Base-by-base conservation (phyloP, 768 basidiomycete species). In the Trichaptum fuscoviolaceum region DNA sequence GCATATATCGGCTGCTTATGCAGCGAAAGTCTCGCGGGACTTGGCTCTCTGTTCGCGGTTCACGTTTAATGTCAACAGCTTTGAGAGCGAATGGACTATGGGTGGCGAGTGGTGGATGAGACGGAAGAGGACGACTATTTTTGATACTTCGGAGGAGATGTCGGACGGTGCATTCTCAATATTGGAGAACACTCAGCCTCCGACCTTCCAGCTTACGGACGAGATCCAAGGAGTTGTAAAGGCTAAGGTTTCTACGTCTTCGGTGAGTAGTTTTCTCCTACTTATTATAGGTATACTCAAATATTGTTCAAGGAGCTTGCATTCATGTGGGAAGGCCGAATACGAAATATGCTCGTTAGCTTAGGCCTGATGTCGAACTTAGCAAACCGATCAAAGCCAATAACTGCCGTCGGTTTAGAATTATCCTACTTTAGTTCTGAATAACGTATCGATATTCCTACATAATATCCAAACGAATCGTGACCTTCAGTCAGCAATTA, bases 81-180 rank as follows among this genome's bases (percentile, higher is more conserved):
- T 95, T 76, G 94, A 96, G 70, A 95, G 93, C 76, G 96, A 98
- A 75, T 91, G 95, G 90, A 90, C 93, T 10, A 85, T 98, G 80
- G 96, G 96, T 2, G 90, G 92, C 0, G 96, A 98, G 75, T 97
- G 94, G 93, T 97, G 94, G 95, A 84, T 95, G 74, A 85, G 94
- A 24, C 84, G 87, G 5, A 77, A 76, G 23, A 71, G 76, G 15
- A 75, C 77, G 64, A 68, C 73, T 8, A 63, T 64, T 35, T 65
- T 67, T 17, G 70, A 74, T 25, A 71, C 74, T 57, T 69, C 64
- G 63, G 78, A 76, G 7, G 70, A 70, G 75, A 3, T 64, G 69
- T 7, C 63, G 69, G 18, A 63, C 63, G 59, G 59, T 65, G 27
- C 67, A 61, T 69, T 60, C 35, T 63, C 42, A 67, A 60, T 57